These are phyloP conservation scores for Furcasterigmium sp. DNA, from an alignment of 2,329 filamentous ascomycete genomes.

Conservation along the genomic window DNA sequence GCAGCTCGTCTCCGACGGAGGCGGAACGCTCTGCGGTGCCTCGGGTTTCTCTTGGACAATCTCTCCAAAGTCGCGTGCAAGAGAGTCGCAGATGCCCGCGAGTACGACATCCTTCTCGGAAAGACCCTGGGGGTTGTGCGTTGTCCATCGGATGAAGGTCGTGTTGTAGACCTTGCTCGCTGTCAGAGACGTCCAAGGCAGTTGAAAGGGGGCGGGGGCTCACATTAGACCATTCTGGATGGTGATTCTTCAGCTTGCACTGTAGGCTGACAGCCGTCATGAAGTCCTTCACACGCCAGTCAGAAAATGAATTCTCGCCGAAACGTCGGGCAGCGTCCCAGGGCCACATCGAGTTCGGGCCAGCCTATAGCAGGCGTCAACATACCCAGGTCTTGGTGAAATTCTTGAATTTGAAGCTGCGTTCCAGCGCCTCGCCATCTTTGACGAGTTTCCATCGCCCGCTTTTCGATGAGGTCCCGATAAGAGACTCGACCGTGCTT, in stretches of 20 bases:
- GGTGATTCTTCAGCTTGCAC: conserved; percentile 64
- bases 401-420: conserved; percentile 58
- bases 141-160: conserved; percentile 68
- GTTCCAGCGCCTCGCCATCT: conserved; percentile 50
- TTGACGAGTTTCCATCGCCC: conserved; percentile 46
- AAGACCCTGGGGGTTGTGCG: conserved; percentile 62
- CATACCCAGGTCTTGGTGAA: conserved; percentile 62
- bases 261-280: conserved; percentile 68
- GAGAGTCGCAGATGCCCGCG: conserved; percentile 56
- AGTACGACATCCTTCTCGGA: conserved; percentile 58
- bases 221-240: conserved; percentile 74
- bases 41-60: conserved; percentile 18
- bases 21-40: conserved; percentile 1
- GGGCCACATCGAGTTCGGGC: no score
- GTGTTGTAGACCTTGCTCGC: conserved; percentile 59
- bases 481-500: conserved; percentile 26
- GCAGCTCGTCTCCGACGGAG: conserved; percentile 23
- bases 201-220: conserved; percentile 13
- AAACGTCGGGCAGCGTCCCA: no score
- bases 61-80: conserved; percentile 54
- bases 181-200: neutral
- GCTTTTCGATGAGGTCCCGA: conserved; percentile 20
- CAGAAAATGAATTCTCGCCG: no score
- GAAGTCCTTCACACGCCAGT: no score
- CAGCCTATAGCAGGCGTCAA: conserved; percentile 8